phyloP scores from a whole-genome alignment of 768 basidiomycete genomes.

The Boletus rufocinnamomeus region DNA sequence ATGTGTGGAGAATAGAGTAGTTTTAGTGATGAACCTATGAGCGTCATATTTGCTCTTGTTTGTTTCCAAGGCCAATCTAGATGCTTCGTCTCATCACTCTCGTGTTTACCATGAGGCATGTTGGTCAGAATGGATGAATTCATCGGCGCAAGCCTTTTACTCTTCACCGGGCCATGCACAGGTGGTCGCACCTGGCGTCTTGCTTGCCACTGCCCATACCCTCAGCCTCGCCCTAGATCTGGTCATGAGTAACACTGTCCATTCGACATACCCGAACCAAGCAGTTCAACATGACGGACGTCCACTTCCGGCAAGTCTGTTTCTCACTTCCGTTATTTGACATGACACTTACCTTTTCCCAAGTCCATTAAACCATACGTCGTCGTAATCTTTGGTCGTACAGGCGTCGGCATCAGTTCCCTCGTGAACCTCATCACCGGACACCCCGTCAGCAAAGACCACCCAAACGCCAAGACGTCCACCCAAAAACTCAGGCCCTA shows the following conservation, averaged over 20 bases:
- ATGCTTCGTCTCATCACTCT: too few species aligned
- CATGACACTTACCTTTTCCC: neutral
- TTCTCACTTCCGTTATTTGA: neutral
- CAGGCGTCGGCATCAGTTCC: slow-evolving; percentile 33
- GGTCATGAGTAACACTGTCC: slow-evolving; percentile 3
- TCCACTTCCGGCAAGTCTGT: slow-evolving; percentile 3
- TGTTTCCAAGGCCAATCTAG: neutral
- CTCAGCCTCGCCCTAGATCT: neutral
- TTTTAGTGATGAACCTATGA: neutral
- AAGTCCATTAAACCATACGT: slow-evolving; percentile 19
- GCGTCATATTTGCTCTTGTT: too few species aligned
- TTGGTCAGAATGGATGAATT: neutral
- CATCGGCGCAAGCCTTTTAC: slow-evolving; percentile 2
- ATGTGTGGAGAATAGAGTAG: neutral
- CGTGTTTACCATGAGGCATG: slow-evolving; percentile 21
- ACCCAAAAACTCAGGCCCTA: neutral
- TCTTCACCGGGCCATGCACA: neutral
- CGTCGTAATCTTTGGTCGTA: slow-evolving; percentile 32
- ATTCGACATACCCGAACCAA: neutral
- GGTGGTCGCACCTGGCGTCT: neutral
- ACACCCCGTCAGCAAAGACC: slow-evolving; percentile 16
- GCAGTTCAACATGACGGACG: neutral
- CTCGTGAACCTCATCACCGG: slow-evolving; percentile 31
- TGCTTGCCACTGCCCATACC: neutral
- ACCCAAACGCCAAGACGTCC: slow-evolving; percentile 12